Evolutionary conservation across 1,284 basidiomycete genomes (phyloP).

Genomic region (Trichosporon ovoides): DNA sequence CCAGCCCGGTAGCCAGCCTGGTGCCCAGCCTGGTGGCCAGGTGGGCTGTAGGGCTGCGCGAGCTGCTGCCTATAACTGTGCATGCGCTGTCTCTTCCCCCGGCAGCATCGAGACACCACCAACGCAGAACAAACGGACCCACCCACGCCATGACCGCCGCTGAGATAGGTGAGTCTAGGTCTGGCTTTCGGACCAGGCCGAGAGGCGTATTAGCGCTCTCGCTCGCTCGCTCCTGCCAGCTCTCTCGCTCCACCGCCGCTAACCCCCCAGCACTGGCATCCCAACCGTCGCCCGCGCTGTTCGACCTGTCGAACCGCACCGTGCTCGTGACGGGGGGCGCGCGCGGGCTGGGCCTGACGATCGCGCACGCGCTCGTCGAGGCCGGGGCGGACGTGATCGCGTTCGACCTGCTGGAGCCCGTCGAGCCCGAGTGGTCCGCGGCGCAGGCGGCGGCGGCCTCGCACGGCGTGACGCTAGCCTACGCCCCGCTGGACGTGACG

Average conservation of each 20-base stretch:
- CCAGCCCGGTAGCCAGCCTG: no score
- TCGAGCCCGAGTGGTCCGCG: conserved; percentile 58
- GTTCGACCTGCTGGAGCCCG: conserved; percentile 63
- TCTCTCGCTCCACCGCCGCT: no score
- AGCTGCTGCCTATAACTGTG: no score
- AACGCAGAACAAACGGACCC: not conserved
- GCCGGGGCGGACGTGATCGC: conserved; percentile 72
- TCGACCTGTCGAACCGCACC: conserved; percentile 65
- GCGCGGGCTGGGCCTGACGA: conserved; percentile 71
- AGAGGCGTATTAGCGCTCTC: no score
- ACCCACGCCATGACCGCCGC: not conserved
- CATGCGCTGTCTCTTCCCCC: no score
- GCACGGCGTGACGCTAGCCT: conserved; percentile 56
- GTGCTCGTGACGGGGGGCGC: conserved; percentile 72
- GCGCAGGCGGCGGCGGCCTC: conserved; percentile 55
- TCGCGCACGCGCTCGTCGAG: conserved; percentile 68
- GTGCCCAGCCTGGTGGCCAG: no score
- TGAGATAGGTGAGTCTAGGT: not conserved
- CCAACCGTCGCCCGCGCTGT: conserved; percentile 35
- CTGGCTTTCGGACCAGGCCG: not conserved
- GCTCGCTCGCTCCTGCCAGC: no score
- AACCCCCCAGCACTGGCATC: conserved; percentile 5
- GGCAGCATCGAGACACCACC: no score
- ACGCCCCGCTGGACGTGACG: conserved; percentile 59
- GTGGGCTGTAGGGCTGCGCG: no score